phyloP scores from a whole-genome alignment of 2,329 filamentous ascomycete genomes.

The Xylaria sp. region DNA sequence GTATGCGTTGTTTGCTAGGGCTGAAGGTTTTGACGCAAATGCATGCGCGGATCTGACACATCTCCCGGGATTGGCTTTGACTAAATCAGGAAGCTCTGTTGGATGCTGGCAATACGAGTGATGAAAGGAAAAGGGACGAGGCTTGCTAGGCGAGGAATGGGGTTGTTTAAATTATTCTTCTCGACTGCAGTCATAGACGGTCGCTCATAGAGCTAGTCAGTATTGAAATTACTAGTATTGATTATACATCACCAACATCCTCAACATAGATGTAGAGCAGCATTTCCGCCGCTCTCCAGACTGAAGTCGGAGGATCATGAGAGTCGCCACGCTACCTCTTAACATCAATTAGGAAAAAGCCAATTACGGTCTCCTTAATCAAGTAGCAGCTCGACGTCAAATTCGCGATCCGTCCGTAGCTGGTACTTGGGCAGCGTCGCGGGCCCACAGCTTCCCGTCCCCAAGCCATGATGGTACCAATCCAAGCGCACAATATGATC shows the following conservation, averaged over 20 bases:
- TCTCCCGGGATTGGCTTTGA: constrained; percentile 51
- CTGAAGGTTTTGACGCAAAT: constrained; percentile 42
- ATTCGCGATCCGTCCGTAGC: constrained; percentile 55
- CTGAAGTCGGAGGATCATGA: not conserved
- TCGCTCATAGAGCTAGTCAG: constrained; percentile 13
- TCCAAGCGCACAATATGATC: constrained; percentile 69
- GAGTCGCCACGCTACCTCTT: not conserved
- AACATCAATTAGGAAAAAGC: too few species aligned
- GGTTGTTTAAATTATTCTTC: constrained; percentile 1
- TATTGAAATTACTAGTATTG: constrained; percentile 23
- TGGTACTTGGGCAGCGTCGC: constrained; percentile 62
- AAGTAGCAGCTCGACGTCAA: constrained; percentile 58
- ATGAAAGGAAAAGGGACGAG: constrained; percentile 7
- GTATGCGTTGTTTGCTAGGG: constrained; percentile 47
- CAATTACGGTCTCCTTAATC: constrained; percentile 50
- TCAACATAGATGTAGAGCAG: not conserved
- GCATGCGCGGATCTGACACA: constrained; percentile 49
- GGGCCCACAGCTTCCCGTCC: constrained; percentile 71
- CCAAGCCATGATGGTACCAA: constrained; percentile 71
- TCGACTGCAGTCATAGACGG: constrained; percentile 2
- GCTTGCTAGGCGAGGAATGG: not conserved
- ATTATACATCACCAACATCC: not conserved
- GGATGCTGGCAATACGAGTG: constrained; percentile 57
- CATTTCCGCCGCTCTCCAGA: not conserved
- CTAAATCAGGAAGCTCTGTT: constrained; percentile 41